Evolutionary conservation across 2,329 filamentous ascomycete genomes (phyloP).

Genomic region (Colletotrichum coccodes): DNA sequence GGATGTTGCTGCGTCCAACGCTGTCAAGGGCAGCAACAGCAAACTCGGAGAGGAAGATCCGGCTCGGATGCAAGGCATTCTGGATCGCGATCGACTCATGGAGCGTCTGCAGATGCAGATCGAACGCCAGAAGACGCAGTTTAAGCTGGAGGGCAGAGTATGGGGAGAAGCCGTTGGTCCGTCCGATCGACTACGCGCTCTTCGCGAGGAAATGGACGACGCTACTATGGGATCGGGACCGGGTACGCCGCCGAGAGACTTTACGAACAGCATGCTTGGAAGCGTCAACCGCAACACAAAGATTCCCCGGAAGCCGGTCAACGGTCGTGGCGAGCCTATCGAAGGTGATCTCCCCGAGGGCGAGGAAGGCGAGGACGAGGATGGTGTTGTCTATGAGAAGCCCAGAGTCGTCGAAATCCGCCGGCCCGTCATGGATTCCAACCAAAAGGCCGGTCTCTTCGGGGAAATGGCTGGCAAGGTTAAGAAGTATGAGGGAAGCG

Average conservation of each 20-base stretch:
- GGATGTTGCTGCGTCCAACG: slow-evolving; percentile 91
- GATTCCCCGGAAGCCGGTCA: slow-evolving; percentile 65
- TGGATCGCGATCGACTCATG: slow-evolving; percentile 93
- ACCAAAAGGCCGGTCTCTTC: slow-evolving; percentile 73
- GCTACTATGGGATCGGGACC: slow-evolving; percentile 59
- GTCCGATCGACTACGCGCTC: slow-evolving; percentile 89
- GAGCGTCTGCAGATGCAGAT: slow-evolving; percentile 94
- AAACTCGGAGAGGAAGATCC: slow-evolving; percentile 71
- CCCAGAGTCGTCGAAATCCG: slow-evolving; percentile 83
- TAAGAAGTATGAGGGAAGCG: slow-evolving; percentile 77
- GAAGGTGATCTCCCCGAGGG: slow-evolving; percentile 50
- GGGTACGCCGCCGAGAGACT: slow-evolving; percentile 67
- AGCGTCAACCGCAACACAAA: slow-evolving; percentile 72
- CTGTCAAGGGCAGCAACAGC: slow-evolving; percentile 64
- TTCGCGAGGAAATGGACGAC: slow-evolving; percentile 94
- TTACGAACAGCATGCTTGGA: slow-evolving; percentile 79
- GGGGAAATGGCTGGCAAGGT: slow-evolving; percentile 81
- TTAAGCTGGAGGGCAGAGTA: slow-evolving; percentile 92
- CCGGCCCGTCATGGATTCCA: slow-evolving; percentile 73
- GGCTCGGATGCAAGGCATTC: slow-evolving; percentile 86
- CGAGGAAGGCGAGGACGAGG: slow-evolving; percentile 62
- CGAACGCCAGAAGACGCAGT: slow-evolving; percentile 96
- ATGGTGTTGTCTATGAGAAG: slow-evolving; percentile 78
- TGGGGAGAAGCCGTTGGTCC: slow-evolving; percentile 87
- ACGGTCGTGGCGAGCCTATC: slow-evolving; percentile 49